A percentile compares a stretch with the other conserved stretches of the same genome.
Evolutionary conservation across 805 yeast genomes (phyloP).

Genomic region (Pichia membranifaciens): DNA sequence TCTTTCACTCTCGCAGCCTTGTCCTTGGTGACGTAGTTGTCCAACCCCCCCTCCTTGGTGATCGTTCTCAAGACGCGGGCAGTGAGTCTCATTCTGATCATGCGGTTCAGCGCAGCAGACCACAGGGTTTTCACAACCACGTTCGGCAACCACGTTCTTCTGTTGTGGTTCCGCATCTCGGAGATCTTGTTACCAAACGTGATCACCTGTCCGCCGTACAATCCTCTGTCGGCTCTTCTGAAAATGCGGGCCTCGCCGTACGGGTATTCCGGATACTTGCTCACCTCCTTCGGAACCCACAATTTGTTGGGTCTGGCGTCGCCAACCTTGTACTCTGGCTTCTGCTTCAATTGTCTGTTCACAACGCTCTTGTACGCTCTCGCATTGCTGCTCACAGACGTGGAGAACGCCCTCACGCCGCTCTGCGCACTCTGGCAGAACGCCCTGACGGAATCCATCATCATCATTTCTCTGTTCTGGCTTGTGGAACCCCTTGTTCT

Average conservation of each 20-base stretch:
- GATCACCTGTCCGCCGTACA: slow-evolving; percentile 84
- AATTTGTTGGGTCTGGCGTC: slow-evolving; percentile 41
- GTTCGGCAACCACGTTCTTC: slow-evolving; percentile 77
- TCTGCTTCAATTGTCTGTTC: slow-evolving; percentile 39
- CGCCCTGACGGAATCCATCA: neutral
- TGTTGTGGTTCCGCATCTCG: slow-evolving; percentile 65
- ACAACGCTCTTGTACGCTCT: slow-evolving; percentile 38
- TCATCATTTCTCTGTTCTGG: neutral
- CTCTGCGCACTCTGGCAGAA: neutral
- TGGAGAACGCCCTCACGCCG: slow-evolving; percentile 20
- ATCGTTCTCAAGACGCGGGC: slow-evolving; percentile 82
- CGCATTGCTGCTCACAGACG: slow-evolving; percentile 17
- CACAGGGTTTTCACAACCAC: slow-evolving; percentile 69
- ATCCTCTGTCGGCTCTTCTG: slow-evolving; percentile 81
- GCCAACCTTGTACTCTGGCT: slow-evolving; percentile 45
- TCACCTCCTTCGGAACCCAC: slow-evolving; percentile 38
- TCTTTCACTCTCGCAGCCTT: slow-evolving; percentile 88
- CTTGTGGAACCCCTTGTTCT: neutral
- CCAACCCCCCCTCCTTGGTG: slow-evolving; percentile 92
- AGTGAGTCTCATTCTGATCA: slow-evolving; percentile 56
- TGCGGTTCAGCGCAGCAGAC: slow-evolving; percentile 69
- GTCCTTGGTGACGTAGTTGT: slow-evolving; percentile 79
- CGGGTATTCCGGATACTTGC: slow-evolving; percentile 58
- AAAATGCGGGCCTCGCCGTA: slow-evolving; percentile 74
- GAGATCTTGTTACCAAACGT: slow-evolving; percentile 73